phyloP scores from a whole-genome alignment of 2,329 filamentous ascomycete species.

The Pseudocercospora musae region DNA sequence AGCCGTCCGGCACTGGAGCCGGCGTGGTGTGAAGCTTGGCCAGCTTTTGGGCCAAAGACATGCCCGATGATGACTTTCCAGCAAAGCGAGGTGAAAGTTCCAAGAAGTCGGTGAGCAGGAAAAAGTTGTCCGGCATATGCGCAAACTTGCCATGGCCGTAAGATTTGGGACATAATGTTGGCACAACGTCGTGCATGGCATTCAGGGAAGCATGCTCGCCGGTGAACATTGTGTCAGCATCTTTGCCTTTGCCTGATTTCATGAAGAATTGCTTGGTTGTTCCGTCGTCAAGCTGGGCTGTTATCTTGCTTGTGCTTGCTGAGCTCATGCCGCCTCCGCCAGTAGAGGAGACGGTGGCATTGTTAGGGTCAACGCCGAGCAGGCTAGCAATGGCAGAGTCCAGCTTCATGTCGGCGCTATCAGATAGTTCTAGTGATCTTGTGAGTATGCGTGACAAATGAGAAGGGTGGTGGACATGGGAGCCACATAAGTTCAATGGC shows the following conservation, averaged over 20 bases:
- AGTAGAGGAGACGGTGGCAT: constrained; percentile 56
- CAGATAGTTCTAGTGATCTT: neutral
- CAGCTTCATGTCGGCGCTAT: constrained; percentile 45
- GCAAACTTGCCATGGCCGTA: constrained; percentile 66
- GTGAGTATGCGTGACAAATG: neutral
- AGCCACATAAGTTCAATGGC: neutral
- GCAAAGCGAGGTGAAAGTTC: constrained; percentile 51
- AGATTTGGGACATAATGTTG: constrained; percentile 71
- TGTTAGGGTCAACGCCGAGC: constrained; percentile 55
- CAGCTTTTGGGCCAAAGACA: constrained; percentile 69
- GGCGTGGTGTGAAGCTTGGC: constrained; percentile 74
- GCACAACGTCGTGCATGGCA: constrained; percentile 69
- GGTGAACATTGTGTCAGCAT: constrained; percentile 66
- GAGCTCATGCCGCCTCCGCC: constrained; percentile 64
- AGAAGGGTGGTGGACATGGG: neutral
- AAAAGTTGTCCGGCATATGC: constrained; percentile 47
- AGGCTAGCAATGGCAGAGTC: constrained; percentile 62
- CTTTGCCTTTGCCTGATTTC: constrained; percentile 62
- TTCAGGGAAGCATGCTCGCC: constrained; percentile 83
- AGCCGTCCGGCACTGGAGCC: constrained; percentile 61
- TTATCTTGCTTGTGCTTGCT: constrained; percentile 63
- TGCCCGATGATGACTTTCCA: constrained; percentile 36
- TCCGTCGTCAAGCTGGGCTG: constrained; percentile 46
- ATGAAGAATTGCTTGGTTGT: constrained; percentile 62
- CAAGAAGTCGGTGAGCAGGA: constrained; percentile 74